Conservation (phyloP, 306 rosid species). For the Cicer chorassanicum region DNA sequence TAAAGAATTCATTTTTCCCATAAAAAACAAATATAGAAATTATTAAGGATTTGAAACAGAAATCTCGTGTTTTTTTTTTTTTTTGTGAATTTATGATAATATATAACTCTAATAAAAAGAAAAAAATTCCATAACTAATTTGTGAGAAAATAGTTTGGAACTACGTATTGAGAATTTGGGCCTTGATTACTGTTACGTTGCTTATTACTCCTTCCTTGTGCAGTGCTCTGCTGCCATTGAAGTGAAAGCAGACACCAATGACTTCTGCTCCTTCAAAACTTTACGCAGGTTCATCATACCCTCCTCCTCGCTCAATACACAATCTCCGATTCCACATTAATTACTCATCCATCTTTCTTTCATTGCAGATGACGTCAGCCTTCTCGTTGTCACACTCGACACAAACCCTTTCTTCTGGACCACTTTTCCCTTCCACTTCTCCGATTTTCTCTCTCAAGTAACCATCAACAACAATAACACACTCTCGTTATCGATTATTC, state of each 20-base stretch:
- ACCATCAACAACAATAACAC: neutral
- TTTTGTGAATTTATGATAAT: no score
- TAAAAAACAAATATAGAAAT: no score
- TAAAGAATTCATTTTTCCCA: no score
- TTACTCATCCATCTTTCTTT: slow-evolving; percentile 23
- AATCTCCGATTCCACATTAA: neutral
- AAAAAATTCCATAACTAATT: no score
- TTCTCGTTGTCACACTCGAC: slow-evolving; percentile 78
- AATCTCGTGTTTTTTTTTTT: no score
- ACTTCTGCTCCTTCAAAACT: slow-evolving; percentile 79
- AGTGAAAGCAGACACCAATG: slow-evolving; percentile 57
- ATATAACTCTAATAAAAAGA: no score
- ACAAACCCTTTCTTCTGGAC: slow-evolving; percentile 91
- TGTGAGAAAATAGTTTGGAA: no score
- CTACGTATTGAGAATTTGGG: no score
- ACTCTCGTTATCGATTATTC: neutral
- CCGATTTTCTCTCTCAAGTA: slow-evolving; percentile 88
- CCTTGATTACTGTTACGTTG: no score
- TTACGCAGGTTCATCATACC: slow-evolving; percentile 57
- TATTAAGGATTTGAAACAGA: no score
- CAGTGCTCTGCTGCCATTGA: neutral
- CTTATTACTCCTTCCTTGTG: neutral
- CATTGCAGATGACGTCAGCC: slow-evolving; percentile 88
- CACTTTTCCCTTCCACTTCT: slow-evolving; percentile 69
- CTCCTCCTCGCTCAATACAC: neutral